These are phyloP conservation scores for Cucurbita ficifolia DNA, from an alignment of 306 rosid genomes.

Conservation along the genomic window DNA sequence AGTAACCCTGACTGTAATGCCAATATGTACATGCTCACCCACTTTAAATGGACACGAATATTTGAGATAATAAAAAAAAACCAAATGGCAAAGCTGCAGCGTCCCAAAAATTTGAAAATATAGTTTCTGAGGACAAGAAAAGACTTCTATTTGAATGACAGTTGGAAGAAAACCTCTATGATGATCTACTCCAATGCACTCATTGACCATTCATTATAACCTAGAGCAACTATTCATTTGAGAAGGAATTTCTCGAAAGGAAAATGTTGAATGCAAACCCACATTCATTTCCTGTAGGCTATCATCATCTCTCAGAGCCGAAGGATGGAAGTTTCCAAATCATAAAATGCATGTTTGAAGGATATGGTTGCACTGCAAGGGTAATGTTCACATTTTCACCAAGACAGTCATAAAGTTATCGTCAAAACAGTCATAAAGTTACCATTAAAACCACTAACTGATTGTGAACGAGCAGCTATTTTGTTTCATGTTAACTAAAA, in stretches of 20 bases:
- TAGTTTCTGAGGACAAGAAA: background rate
- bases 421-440: background rate
- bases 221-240: background rate
- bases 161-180: background rate
- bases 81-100: background rate
- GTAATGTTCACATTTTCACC: background rate
- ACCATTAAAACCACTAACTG: background rate
- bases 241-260: background rate
- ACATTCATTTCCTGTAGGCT: background rate
- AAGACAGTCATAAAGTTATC: background rate
- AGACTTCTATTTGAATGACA: background rate
- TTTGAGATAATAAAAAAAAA: background rate
- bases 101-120: background rate
- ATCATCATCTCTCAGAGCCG: background rate
- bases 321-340: background rate
- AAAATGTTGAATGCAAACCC: background rate
- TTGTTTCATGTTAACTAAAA: background rate
- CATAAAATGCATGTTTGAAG: background rate
- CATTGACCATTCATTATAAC: background rate
- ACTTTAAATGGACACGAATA: background rate
- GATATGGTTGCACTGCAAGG: background rate
- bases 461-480: background rate
- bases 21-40: background rate
- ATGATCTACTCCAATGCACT: background rate
- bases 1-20: background rate